Conservation (phyloP, 116 monocot genomes). For the Zostera marina region DNA sequence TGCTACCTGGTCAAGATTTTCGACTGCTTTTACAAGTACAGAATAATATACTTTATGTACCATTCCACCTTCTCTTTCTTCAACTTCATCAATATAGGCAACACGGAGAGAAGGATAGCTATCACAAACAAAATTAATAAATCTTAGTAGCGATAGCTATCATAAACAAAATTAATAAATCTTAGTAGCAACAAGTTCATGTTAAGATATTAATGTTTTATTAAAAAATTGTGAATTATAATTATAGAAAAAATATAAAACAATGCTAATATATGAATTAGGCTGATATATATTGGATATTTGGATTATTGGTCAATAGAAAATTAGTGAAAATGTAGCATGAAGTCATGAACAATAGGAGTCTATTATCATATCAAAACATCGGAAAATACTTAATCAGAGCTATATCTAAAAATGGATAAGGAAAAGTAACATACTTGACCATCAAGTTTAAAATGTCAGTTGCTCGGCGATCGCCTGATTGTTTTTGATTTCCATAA, state of each 20-base stretch:
- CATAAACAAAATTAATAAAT: background rate
- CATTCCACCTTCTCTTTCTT: slow-evolving; percentile 69
- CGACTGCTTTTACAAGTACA: slow-evolving; percentile 87
- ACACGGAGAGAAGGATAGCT: slow-evolving; percentile 85
- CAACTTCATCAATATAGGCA: slow-evolving; percentile 97
- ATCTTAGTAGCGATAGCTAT: background rate
- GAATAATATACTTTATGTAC: slow-evolving; percentile 90
- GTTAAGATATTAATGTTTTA: slow-evolving; percentile 1
- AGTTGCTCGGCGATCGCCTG: slow-evolving; percentile 89
- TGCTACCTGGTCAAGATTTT: slow-evolving; percentile 81
- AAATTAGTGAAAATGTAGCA: too few relatives aligned
- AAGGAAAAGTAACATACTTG: slow-evolving; percentile 42
- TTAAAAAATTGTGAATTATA: background rate
- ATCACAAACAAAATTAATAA: background rate
- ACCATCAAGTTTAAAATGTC: slow-evolving; percentile 98
- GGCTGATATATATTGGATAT: too few relatives aligned
- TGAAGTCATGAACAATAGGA: background rate
- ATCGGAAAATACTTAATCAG: background rate
- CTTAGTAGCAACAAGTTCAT: background rate
- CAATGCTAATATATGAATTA: too few relatives aligned
- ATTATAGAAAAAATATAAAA: background rate
- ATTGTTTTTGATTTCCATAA: slow-evolving; percentile 88
- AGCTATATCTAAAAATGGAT: background rate
- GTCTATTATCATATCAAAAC: background rate
- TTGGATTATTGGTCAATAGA: too few relatives aligned